Conservation (phyloP, 495 filamentous ascomycete species). For the Neurospora sp. region DNA sequence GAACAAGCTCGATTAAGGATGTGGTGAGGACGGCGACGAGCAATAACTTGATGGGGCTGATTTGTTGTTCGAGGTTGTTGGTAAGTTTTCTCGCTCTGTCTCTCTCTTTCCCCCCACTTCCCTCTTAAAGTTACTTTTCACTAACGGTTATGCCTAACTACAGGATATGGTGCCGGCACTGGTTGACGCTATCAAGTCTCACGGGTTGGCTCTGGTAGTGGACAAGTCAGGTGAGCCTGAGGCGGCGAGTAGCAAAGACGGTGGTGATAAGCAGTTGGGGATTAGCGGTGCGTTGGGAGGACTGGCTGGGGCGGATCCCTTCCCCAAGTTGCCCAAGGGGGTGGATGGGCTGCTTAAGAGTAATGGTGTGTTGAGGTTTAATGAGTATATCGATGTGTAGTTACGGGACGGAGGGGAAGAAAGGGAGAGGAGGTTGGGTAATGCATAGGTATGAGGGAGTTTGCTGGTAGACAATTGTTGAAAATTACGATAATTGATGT, state of each 20-base stretch:
- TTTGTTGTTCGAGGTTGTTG: constrained; percentile 77
- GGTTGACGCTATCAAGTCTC: constrained; percentile 84
- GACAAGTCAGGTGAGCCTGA: constrained; percentile 55
- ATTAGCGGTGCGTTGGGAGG: neutral
- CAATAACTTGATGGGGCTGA: constrained; percentile 97
- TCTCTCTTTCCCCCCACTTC: neutral
- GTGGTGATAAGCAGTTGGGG: constrained; percentile 8
- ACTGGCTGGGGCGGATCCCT: constrained; percentile 25
- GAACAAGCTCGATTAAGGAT: constrained; percentile 82
- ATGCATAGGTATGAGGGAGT: neutral
- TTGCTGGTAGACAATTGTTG: neutral
- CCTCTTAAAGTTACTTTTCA: neutral
- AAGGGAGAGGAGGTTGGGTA: neutral
- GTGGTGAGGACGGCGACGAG: constrained; percentile 84
- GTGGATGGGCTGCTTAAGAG: constrained; percentile 80
- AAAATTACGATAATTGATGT: neutral
- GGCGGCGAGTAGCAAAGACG: constrained; percentile 4
- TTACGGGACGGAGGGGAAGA: neutral
- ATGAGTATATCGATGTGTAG: constrained; percentile 90
- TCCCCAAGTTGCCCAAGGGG: constrained; percentile 44
- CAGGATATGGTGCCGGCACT: constrained; percentile 89
- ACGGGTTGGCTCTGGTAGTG: constrained; percentile 85
- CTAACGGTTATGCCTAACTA: constrained; percentile 36
- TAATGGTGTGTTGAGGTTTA: constrained; percentile 83
- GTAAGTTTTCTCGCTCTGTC: constrained; percentile 40